These are phyloP conservation scores for Aspergillus sp. DNA, from an alignment of 2,329 filamentous ascomycete genomes.

Conservation along the genomic window DNA sequence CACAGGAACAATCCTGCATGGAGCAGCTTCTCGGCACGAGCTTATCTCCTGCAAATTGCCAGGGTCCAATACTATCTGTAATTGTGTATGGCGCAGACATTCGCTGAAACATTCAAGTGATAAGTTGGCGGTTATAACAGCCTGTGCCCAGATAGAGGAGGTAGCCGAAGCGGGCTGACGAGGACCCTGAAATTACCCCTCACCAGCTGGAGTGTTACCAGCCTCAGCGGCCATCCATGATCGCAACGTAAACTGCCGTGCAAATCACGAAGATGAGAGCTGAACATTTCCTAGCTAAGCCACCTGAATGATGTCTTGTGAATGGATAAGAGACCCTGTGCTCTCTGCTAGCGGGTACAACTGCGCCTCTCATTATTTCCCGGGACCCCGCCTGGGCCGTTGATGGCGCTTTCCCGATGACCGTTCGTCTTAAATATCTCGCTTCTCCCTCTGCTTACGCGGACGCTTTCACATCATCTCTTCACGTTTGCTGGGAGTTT, in stretches of 20 bases:
- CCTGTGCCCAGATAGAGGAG: not conserved
- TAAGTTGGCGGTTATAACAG: too few relatives aligned
- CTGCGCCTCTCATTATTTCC: conserved; percentile 10
- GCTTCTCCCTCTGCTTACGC: not conserved
- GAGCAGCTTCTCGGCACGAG: not conserved
- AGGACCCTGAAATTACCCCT: not conserved
- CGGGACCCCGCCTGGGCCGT: conserved; percentile 2
- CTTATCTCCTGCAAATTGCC: conserved; percentile 2
- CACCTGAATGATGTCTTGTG: not conserved
- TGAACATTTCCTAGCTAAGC: conserved; percentile 3
- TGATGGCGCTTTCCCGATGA: conserved; percentile 6
- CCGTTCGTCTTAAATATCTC: conserved; percentile 1
- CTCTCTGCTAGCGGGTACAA: conserved; percentile 4
- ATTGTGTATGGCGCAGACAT: too few relatives aligned
- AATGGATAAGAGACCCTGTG: conserved; percentile 4
- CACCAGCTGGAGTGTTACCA: not conserved
- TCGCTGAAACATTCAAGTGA: too few relatives aligned
- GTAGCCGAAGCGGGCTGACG: not conserved
- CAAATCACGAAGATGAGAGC: not conserved
- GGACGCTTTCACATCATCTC: not conserved
- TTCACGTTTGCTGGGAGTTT: not conserved
- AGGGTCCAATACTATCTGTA: not conserved
- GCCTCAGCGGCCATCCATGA: not conserved
- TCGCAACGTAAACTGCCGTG: not conserved
- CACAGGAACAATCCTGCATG: conserved; percentile 7